phyloP scores from a whole-genome alignment of 768 basidiomycete species.

The Flagelloscypha sp. region DNA sequence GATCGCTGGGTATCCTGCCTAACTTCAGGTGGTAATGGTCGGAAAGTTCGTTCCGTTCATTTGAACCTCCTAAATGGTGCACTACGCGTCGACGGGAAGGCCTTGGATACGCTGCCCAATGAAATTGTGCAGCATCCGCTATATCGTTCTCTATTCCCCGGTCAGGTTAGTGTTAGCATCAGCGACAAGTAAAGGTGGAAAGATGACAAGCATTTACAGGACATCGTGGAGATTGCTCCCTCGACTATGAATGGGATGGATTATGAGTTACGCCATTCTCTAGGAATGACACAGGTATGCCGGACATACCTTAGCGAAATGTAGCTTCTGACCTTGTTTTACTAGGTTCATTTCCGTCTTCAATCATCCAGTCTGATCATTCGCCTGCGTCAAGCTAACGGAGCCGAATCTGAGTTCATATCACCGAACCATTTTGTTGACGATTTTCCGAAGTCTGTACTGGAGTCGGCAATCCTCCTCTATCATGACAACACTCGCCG shows the following conservation, averaged over 20 bases:
- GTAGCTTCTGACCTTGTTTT: no score
- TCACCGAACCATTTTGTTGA: constrained; percentile 5
- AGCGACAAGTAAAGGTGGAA: no score
- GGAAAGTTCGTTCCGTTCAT: constrained; percentile 7
- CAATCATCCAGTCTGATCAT: not conserved
- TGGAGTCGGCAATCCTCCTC: no score
- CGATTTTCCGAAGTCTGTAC: constrained; percentile 3
- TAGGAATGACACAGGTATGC: not conserved
- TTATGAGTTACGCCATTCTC: not conserved
- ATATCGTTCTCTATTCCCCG: constrained; percentile 14
- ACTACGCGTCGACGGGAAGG: constrained; percentile 18
- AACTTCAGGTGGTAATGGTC: not conserved
- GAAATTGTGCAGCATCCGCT: constrained; percentile 12
- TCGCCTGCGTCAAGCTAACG: not conserved
- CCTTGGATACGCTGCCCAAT: constrained; percentile 16
- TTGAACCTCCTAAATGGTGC: constrained; percentile 15
- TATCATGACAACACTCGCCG: no score
- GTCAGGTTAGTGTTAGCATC: constrained; percentile 10
- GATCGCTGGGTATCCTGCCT: not conserved
- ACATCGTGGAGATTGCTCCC: not conserved
- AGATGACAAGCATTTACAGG: no score
- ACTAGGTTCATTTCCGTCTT: not conserved
- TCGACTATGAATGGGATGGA: not conserved
- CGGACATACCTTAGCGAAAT: constrained; percentile 16
- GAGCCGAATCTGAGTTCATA: constrained; percentile 1